These are phyloP conservation scores for Astragalus membranaceus DNA, from an alignment of 306 rosid genomes.

Conservation along the genomic window DNA sequence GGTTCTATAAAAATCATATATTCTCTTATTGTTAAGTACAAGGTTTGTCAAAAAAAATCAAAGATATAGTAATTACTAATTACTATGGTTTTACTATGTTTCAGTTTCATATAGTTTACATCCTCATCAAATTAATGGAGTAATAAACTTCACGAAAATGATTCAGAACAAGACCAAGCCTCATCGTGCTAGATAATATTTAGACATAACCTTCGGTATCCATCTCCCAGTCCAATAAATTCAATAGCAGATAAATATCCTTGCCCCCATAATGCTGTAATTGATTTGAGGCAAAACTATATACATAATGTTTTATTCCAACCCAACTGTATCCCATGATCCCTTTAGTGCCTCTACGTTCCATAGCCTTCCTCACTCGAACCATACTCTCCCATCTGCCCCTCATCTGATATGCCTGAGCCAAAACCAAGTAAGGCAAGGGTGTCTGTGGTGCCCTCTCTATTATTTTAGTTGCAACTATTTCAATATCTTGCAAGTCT, in stretches of 20 bases:
- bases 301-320: slow-evolving; percentile 47
- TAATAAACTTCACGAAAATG: too few relatives aligned
- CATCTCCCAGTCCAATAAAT: slow-evolving; percentile 53
- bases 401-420: slow-evolving; percentile 48
- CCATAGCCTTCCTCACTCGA: slow-evolving; percentile 48
- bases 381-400: slow-evolving; percentile 75
- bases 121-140: too few relatives aligned
- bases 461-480: slow-evolving; percentile 48
- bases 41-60: too few relatives aligned
- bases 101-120: too few relatives aligned
- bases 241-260: slow-evolving; percentile 44
- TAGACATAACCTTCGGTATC: slow-evolving; percentile 37
- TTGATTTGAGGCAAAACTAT: slow-evolving; percentile 48
- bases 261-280: slow-evolving; percentile 51
- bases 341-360: slow-evolving; percentile 29
- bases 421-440: slow-evolving; percentile 57
- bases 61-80: too few relatives aligned
- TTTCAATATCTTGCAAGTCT: slow-evolving; percentile 54
- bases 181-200: background rate
- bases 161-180: too few relatives aligned
- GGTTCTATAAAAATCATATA: too few relatives aligned
- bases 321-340: slow-evolving; percentile 56
- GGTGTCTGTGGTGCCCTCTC: slow-evolving; percentile 44
- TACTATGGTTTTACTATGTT: too few relatives aligned
- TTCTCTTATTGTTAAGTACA: too few relatives aligned